Evolutionary conservation across 2,329 filamentous ascomycete genomes (phyloP), one percentile per base, ranked within the genome.

Genomic region (Aspergillus pseudonomiae): DNA sequence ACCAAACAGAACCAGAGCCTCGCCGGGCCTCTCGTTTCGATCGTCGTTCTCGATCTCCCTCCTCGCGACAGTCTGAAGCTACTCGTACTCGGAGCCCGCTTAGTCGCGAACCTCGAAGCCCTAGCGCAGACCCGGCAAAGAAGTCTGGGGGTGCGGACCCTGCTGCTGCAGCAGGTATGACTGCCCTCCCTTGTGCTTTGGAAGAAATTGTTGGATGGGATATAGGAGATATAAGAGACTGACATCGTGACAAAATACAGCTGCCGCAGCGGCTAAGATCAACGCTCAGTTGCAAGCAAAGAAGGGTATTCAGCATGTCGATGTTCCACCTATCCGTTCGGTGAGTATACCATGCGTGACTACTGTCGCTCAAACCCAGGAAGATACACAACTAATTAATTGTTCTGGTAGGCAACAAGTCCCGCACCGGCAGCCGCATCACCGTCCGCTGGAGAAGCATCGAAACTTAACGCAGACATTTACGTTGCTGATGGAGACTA

Each of bases 401-500:
- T 36, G 7, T 26, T 19, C 52, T 52, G 41, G 70, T 72, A 80
- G 82, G 80, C 76, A 52, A 74, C 77, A 39, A 87, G 82, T 71
- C 82, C 85, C 67, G 80, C 82, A 64, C 79, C 78, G 57, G 86
- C 86, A 76, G 86, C 88, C 54, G 81, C 85, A 24, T 82, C 84
- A 30, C 81, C 84, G 46, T 78, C 80, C 53, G 76, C 78, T 52
- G 77, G 81, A n/a, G 81, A 81, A 52, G 76, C 74, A 59, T 79
- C 84, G 46, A 88, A 88, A 65, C 85, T 96, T 78, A 93, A 94
- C 73, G 89, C 90, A 73, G 93, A 96, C 74, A 91, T 97, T 77
- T 98, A 98, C 77, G 91, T 96, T 72, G 91, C 94, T 66, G 95
- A 98, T 77, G 95, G 95, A 73, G 95, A 99, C 81, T 98, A 92